A percentile compares a stretch with the other conserved stretches of the same genome.
Conservation (phyloP, 192 early-diverging fungal species). For the Backusella westeae region DNA sequence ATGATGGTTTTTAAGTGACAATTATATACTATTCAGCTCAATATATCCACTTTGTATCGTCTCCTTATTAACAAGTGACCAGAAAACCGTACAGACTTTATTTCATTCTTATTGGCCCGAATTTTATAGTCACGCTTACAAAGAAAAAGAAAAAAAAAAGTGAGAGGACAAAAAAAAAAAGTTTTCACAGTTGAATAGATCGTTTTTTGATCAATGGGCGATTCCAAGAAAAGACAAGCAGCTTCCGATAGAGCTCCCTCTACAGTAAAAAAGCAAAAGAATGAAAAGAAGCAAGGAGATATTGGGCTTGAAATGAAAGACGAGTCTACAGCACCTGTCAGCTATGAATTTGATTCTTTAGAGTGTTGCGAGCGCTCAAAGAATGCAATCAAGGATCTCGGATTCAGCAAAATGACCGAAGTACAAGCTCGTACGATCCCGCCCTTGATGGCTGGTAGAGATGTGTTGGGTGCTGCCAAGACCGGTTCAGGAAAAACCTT, state of each 20-base stretch:
- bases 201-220: constrained; percentile 4
- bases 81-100: background rate
- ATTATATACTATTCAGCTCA: no score
- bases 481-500: constrained; percentile 97
- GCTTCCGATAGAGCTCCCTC: constrained; percentile 1
- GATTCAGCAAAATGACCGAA: constrained; percentile 94
- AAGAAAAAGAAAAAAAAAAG: background rate
- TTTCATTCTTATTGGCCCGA: background rate
- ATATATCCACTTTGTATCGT: no score
- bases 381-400: constrained; percentile 88
- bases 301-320: background rate
- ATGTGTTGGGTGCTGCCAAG: constrained; percentile 98
- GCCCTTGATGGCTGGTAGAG: constrained; percentile 91
- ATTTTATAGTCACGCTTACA: background rate
- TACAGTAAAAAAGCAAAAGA: constrained; percentile 1
- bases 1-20: no score
- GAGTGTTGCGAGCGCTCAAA: constrained; percentile 80
- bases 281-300: background rate
- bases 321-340: constrained; percentile 21
- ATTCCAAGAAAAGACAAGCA: constrained; percentile 10
- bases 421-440: constrained; percentile 96
- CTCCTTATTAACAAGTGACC: no score
- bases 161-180: background rate
- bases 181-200: background rate
- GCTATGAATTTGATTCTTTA: constrained; percentile 72